Evolutionary conservation across 2,329 filamentous ascomycete genomes (phyloP), one percentile per base, ranked within the genome.

Genomic region (Claviceps sp.): DNA sequence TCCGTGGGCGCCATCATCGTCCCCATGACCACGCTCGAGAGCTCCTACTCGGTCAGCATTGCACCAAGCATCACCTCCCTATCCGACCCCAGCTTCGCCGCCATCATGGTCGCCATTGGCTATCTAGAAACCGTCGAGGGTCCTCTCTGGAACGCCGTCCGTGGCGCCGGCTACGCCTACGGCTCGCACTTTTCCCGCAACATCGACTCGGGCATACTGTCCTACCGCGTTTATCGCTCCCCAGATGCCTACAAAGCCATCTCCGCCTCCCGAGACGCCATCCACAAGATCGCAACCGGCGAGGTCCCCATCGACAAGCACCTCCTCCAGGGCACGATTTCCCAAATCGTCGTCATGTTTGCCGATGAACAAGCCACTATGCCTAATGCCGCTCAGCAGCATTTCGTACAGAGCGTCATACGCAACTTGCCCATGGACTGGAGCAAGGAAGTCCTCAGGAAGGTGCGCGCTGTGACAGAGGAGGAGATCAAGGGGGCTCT

Each of bases 41-140:
- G 87, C 44, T 96, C 90, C 1, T 97, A 89, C 69, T 85, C 84
- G 24, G 79, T 90, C 54, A 82, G 87, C 60, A 85, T 85, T 11
- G 76, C 84, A 2, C 78, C 78, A 43, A 91, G 91, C 5, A 79
- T 91, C 16, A 77, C 79, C 24, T 87, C 84, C 0, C 90, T 85
- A 62, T 75, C 78, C 4, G 85, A 96, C 61, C 84, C 89, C 0
- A 77, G 81, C 16, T 74, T 97, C 1, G 89, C 93, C 0, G 84
- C 90, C 2, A 76, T 95, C 49, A 80, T 95, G 65, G 90, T 98
- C 7, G 89, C 91, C 1, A 81, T 89, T 48, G 83, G 89, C 20
- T 97, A 96, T 64, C 84, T 98, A 55, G 90, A 96, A 63, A 84
- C 89, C 1, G 86, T 94, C 18, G 93, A 98, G 67, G 93, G 93